Percentiles rank a stretch among this genome's conserved stretches.
Conservation (phyloP, 139 green algal genomes). For the Chlorella vulgaris region DNA sequence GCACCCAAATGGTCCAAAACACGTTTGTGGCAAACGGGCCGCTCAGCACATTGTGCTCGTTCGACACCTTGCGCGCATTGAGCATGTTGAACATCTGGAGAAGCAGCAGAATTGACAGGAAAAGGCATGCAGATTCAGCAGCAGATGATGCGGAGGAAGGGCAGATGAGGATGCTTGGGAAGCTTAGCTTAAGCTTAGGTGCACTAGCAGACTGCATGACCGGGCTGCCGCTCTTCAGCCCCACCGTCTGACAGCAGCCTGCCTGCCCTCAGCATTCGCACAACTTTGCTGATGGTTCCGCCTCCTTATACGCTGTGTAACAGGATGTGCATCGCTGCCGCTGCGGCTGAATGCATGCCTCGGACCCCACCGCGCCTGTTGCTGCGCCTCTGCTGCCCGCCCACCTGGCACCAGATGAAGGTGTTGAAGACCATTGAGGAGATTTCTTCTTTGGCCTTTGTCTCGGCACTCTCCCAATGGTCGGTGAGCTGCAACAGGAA, state of each 20-base stretch:
- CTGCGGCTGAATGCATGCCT: too few relatives aligned
- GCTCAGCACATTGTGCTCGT: conserved; percentile 89
- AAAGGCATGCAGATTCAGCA: background rate
- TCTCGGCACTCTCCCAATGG: conserved; percentile 30
- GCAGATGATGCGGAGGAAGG: too few relatives aligned
- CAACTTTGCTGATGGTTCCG: too few relatives aligned
- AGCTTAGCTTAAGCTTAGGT: too few relatives aligned
- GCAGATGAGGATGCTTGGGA: background rate
- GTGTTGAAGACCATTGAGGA: conserved; percentile 94
- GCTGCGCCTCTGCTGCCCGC: conserved; percentile 18
- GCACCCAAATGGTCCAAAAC: conserved; percentile 78
- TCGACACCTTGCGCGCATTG: conserved; percentile 84
- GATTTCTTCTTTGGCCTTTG: conserved; percentile 35
- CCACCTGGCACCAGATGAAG: conserved; percentile 95
- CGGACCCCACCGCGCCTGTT: too few relatives aligned
- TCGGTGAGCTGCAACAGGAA: background rate
- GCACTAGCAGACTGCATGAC: background rate
- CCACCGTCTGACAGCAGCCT: too few relatives aligned
- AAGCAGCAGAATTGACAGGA: conserved; percentile 72
- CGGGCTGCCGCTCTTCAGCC: background rate
- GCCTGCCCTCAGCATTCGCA: too few relatives aligned
- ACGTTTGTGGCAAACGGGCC: conserved; percentile 67
- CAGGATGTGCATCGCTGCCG: too few relatives aligned
- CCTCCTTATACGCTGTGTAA: too few relatives aligned
- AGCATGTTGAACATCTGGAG: conserved; percentile 91